Conservation (phyloP, 1,139 yeast species). For the Blastobotrys ciferrii region DNA sequence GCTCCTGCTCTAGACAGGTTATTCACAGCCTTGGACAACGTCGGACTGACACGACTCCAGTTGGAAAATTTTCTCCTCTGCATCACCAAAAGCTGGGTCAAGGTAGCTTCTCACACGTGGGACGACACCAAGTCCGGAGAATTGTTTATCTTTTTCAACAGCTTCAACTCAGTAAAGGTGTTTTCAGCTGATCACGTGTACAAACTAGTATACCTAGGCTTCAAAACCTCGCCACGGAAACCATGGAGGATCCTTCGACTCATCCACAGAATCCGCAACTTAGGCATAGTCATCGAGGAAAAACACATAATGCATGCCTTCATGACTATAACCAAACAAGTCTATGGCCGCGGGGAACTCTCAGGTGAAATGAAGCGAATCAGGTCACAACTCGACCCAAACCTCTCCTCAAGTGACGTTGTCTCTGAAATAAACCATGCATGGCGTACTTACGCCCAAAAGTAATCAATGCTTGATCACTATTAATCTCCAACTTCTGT, state of each 20-base stretch:
- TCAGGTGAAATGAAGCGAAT: constrained; percentile 6
- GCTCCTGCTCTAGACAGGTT: neutral
- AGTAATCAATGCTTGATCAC: too few species aligned
- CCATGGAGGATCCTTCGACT: constrained; percentile 1
- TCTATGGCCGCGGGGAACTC: neutral
- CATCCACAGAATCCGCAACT: neutral
- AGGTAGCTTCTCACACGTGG: neutral
- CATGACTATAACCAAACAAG: neutral
- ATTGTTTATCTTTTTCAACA: neutral
- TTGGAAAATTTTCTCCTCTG: neutral
- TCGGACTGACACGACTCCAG: neutral
- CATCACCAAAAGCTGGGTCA: neutral
- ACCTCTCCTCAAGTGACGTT: neutral
- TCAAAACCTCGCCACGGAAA: neutral
- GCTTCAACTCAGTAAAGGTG: neutral
- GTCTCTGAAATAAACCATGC: neutral
- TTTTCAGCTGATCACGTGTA: neutral
- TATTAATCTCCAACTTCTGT: too few species aligned
- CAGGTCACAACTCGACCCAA: neutral
- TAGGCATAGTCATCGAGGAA: constrained; percentile 1
- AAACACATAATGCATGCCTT: neutral
- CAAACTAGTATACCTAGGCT: constrained; percentile 1
- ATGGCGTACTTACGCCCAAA: neutral
- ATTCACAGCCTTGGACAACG: neutral
- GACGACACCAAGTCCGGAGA: neutral